These are phyloP conservation scores for Jimgerdemannia lactiflua DNA, from an alignment of 192 early-diverging fungal species.

Conservation along the genomic window DNA sequence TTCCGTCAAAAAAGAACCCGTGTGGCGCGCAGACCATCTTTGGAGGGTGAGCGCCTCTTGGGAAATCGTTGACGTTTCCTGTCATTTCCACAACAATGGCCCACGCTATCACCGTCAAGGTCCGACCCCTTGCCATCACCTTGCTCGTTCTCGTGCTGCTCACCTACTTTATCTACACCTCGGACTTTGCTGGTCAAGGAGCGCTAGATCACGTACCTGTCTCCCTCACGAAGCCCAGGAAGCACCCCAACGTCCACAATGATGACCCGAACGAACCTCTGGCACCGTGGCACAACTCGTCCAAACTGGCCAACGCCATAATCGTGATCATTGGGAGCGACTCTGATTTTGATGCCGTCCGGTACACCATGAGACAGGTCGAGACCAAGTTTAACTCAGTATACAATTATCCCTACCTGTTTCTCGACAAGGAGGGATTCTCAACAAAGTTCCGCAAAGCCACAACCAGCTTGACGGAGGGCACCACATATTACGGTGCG, in stretches of 20 bases:
- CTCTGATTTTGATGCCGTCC: neutral
- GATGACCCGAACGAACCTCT: neutral
- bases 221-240: neutral
- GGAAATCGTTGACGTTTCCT: neutral
- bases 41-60: neutral
- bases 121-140: neutral
- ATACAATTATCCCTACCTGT: conserved; percentile 76
- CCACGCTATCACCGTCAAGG: neutral
- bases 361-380: neutral
- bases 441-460: conserved; percentile 55
- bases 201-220: neutral
- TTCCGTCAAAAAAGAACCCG: too few relatives aligned
- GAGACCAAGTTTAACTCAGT: conserved; percentile 66
- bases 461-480: conserved; percentile 43
- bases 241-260: conserved; percentile 6
- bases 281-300: conserved; percentile 6
- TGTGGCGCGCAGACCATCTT: neutral
- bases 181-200: neutral
- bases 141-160: neutral
- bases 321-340: conserved; percentile 4
- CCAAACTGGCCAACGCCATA: conserved; percentile 16
- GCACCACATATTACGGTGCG: conserved; percentile 48
- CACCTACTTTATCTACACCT: neutral
- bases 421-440: conserved; percentile 74
- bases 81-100: neutral